phyloP scores from a whole-genome alignment of 139 green algal species.

The Volvox africanus region DNA sequence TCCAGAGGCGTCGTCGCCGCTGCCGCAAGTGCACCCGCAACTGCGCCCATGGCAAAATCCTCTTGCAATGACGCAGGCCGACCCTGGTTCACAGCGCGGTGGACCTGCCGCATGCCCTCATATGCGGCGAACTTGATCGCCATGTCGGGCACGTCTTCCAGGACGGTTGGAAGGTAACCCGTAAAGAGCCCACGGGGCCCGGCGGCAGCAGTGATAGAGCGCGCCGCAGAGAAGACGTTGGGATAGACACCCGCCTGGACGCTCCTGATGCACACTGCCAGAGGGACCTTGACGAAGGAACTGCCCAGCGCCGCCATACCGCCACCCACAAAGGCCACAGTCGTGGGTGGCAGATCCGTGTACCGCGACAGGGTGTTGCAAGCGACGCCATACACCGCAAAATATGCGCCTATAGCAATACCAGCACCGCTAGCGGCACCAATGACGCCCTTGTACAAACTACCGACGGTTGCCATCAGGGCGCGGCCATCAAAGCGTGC shows the following conservation, averaged over 20 bases:
- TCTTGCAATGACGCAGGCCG: constrained; percentile 51
- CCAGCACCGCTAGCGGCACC: constrained; percentile 91
- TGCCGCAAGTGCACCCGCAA: constrained; percentile 81
- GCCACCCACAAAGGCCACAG: constrained; percentile 82
- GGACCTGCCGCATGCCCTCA: constrained; percentile 79
- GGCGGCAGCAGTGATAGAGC: constrained; percentile 70
- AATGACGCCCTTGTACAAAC: constrained; percentile 88
- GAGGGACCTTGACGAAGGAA: constrained; percentile 87
- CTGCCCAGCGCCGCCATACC: constrained; percentile 81
- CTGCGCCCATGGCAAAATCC: constrained; percentile 85
- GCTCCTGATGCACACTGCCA: constrained; percentile 88
- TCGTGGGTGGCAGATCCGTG: constrained; percentile 64
- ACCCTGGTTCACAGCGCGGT: constrained; percentile 56
- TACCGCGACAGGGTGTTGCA: constrained; percentile 73
- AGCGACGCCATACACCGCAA: constrained; percentile 88
- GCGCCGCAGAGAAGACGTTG: constrained; percentile 75
- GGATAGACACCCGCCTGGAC: constrained; percentile 89
- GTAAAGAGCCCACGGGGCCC: constrained; percentile 84
- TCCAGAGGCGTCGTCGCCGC: constrained; percentile 91
- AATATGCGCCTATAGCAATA: constrained; percentile 96
- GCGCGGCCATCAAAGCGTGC: constrained; percentile 2
- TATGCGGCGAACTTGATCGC: constrained; percentile 92
- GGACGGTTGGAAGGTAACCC: constrained; percentile 85
- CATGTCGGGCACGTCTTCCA: constrained; percentile 93
- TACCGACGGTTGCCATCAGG: constrained; percentile 54